A percentile compares a stretch with the other conserved stretches of the same genome.
Evolutionary conservation across 768 basidiomycete genomes (phyloP).

Genomic region (Lyophyllum semitale): DNA sequence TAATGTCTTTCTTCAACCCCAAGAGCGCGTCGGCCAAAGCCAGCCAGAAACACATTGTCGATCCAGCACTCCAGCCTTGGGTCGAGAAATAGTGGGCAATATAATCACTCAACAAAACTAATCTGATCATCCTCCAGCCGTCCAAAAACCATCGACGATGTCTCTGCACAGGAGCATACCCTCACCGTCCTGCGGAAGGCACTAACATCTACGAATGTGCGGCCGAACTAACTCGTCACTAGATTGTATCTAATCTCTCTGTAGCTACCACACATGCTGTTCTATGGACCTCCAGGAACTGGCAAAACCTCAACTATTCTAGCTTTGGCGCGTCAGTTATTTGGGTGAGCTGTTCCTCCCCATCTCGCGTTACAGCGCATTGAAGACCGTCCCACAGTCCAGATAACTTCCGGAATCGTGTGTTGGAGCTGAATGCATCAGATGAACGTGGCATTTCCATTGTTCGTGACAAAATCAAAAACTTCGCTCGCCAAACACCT

Average conservation of each 20-base stretch:
- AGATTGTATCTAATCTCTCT: not conserved
- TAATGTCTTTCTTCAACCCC: constrained; percentile 69
- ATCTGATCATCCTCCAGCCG: constrained; percentile 54
- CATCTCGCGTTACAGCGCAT: not conserved
- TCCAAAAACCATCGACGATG: constrained; percentile 96
- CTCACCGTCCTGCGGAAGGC: constrained; percentile 91
- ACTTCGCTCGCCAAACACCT: constrained; percentile 92
- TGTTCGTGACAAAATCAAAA: constrained; percentile 98
- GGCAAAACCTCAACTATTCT: constrained; percentile 99
- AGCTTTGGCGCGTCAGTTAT: constrained; percentile 89
- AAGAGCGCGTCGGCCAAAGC: constrained; percentile 44
- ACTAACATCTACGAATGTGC: constrained; percentile 87
- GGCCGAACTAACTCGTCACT: not conserved
- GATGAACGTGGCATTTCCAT: constrained; percentile 98
- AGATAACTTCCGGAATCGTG: constrained; percentile 89
- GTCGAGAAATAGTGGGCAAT: constrained; percentile 92
- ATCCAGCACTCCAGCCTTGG: constrained; percentile 84
- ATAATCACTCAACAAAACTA: not conserved
- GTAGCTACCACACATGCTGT: constrained; percentile 98
- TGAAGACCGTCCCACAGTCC: constrained; percentile 53
- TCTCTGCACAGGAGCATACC: constrained; percentile 96
- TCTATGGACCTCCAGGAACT: constrained; percentile 98
- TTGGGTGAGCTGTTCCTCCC: constrained; percentile 63
- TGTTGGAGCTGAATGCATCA: constrained; percentile 97
- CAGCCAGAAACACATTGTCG: constrained; percentile 45